Percentiles rank a stretch among this genome's conserved stretches.
phyloP scores from a whole-genome alignment of 2,329 filamentous ascomycete genomes.

The Teratosphaeria gauchensis region DNA sequence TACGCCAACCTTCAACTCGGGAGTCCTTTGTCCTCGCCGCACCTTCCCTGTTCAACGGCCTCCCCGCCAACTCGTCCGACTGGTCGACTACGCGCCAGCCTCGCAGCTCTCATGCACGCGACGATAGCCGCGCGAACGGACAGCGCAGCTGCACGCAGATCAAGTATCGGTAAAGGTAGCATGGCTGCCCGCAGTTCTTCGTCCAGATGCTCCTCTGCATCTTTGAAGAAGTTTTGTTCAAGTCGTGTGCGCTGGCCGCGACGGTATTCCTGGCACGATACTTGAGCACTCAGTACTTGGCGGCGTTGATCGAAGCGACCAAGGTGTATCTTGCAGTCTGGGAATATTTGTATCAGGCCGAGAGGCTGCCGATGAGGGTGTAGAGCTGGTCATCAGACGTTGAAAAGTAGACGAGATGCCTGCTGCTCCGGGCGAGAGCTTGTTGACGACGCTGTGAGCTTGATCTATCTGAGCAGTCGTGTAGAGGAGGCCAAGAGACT shows the following conservation, averaged over 20 bases:
- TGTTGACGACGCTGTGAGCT: constrained; percentile 39
- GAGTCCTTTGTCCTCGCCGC: neutral
- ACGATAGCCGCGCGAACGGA: too few relatives aligned
- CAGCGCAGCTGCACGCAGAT: neutral
- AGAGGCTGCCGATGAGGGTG: constrained; percentile 9
- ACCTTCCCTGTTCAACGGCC: neutral
- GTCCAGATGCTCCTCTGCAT: neutral
- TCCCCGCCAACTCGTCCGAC: neutral
- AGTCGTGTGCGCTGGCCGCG: neutral
- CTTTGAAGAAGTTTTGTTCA: neutral
- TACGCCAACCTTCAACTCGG: neutral
- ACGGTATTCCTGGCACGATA: constrained; percentile 3
- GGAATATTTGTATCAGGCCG: constrained; percentile 1
- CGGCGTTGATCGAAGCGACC: constrained; percentile 18
- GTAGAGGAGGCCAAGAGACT: neutral
- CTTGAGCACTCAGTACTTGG: constrained; percentile 15
- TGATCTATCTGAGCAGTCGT: neutral
- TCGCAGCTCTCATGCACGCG: neutral
- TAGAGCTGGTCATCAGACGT: neutral
- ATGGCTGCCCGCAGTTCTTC: neutral
- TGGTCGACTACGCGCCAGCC: neutral
- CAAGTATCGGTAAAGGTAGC: neutral
- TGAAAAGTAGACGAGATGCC: constrained; percentile 29
- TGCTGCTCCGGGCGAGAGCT: constrained; percentile 37
- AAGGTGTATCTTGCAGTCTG: constrained; percentile 18